phyloP scores from a whole-genome alignment of 257 asterid genomes.

The Nicotiana sylvestris region DNA sequence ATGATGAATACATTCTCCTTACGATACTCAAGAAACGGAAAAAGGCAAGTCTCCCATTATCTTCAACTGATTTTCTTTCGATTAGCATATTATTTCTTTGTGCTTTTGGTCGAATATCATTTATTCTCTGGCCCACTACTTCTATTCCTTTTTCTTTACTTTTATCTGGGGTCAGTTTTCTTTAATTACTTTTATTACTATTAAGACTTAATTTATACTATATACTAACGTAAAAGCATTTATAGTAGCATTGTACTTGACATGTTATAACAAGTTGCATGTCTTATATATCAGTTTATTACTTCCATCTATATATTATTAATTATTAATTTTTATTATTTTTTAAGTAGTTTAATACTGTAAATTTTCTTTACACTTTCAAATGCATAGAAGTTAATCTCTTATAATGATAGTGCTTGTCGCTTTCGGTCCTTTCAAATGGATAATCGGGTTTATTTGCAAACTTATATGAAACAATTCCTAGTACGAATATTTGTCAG shows the following conservation, averaged over 20 bases:
- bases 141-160: neutral
- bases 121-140: neutral
- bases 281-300: neutral
- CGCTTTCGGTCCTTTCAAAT: neutral
- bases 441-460: neutral
- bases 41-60: neutral
- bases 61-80: neutral
- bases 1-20: neutral
- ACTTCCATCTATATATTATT: no score
- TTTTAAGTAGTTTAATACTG: no score
- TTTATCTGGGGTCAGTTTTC: neutral
- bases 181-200: neutral
- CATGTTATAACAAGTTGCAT: no score
- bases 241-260: neutral
- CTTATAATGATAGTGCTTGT: neutral
- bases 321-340: no score
- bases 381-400: neutral
- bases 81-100: neutral
- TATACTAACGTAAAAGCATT: no score
- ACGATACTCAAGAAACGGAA: neutral
- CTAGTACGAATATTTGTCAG: neutral
- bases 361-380: neutral
- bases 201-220: no score
- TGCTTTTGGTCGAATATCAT: neutral
- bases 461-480: neutral